A percentile compares a stretch with the other conserved stretches of the same genome.
phyloP scores from a whole-genome alignment of 1,284 basidiomycete genomes.

The Boletellus dicymbophilus region DNA sequence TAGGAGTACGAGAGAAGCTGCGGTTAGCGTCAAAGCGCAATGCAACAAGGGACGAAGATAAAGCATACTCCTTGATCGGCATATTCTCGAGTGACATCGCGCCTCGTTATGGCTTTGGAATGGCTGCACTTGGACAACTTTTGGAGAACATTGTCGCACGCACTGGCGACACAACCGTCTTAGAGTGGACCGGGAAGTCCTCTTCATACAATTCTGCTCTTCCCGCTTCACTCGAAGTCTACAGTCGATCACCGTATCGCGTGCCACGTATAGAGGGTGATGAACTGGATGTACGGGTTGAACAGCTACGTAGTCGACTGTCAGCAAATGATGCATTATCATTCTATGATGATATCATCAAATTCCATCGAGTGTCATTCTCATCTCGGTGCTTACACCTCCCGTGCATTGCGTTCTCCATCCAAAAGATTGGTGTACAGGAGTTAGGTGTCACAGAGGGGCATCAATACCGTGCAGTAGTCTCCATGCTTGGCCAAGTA shows the following conservation, averaged over 20 bases:
- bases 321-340: constrained; percentile 1
- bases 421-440: constrained; percentile 7
- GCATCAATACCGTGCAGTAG: too few species aligned
- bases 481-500: constrained; percentile 2
- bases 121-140: constrained; percentile 10
- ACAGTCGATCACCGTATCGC: constrained; percentile 1
- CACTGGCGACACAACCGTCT: constrained; percentile 8
- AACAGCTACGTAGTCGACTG: constrained; percentile 1
- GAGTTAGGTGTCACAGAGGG: too few species aligned
- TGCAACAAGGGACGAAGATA: constrained; percentile 9
- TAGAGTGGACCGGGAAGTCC: constrained; percentile 14
- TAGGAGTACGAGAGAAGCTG: constrained; percentile 6
- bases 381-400: constrained; percentile 7
- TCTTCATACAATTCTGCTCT: constrained; percentile 12
- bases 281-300: constrained; percentile 5
- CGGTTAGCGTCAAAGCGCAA: constrained; percentile 6
- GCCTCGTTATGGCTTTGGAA: constrained; percentile 13
- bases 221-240: constrained; percentile 6
- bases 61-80: constrained; percentile 15
- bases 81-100: constrained; percentile 8
- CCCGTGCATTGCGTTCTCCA: constrained; percentile 4
- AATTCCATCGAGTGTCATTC: too few species aligned
- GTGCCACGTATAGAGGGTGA: too few species aligned
- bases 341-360: constrained; percentile 7
- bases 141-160: constrained; percentile 12